Percentiles rank a stretch among this genome's conserved stretches.
These are phyloP conservation scores for Lipomyces mesembrius DNA, from an alignment of 805 yeast species.

Conservation along the genomic window DNA sequence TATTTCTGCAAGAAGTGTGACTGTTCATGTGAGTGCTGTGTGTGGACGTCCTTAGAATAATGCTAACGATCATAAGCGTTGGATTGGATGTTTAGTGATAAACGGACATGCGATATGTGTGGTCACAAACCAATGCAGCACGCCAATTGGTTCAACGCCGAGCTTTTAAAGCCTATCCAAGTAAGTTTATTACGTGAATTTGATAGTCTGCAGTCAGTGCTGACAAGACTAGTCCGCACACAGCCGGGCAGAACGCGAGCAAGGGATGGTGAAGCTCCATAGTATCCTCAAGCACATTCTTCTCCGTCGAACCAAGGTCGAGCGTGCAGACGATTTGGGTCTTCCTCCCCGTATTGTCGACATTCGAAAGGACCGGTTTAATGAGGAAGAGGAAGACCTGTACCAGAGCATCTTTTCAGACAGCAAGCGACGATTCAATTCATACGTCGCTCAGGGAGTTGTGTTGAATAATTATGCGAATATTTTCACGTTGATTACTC, in stretches of 20 bases:
- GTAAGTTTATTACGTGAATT: conserved; percentile 12
- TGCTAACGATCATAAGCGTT: conserved; percentile 47
- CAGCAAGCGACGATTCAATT: conserved; percentile 83
- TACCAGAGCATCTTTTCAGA: conserved; percentile 87
- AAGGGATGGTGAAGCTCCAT: conserved; percentile 78
- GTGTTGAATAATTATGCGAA: conserved; percentile 96
- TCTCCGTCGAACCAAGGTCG: conserved; percentile 93
- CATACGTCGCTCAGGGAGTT: conserved; percentile 94
- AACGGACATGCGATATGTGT: conserved; percentile 83
- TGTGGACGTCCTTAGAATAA: conserved; percentile 38
- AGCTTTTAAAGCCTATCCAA: conserved; percentile 93
- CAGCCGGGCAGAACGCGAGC: conserved; percentile 76
- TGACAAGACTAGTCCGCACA: conserved; percentile 58
- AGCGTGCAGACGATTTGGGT: conserved; percentile 96
- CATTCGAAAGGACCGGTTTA: conserved; percentile 82
- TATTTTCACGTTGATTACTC: conserved; percentile 89
- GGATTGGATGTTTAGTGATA: conserved; percentile 84
- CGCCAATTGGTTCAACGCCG: conserved; percentile 92
- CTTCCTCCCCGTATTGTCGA: conserved; percentile 95
- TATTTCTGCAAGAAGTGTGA: conserved; percentile 94
- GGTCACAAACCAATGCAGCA: conserved; percentile 95
- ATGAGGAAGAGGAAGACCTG: conserved; percentile 92
- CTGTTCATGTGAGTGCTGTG: conserved; percentile 52
- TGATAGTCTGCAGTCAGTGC: not conserved
- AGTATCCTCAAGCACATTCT: conserved; percentile 74